These are phyloP conservation scores for Cryptococcus maquisensis DNA, from an alignment of 1,284 basidiomycete genomes.

Conservation along the genomic window DNA sequence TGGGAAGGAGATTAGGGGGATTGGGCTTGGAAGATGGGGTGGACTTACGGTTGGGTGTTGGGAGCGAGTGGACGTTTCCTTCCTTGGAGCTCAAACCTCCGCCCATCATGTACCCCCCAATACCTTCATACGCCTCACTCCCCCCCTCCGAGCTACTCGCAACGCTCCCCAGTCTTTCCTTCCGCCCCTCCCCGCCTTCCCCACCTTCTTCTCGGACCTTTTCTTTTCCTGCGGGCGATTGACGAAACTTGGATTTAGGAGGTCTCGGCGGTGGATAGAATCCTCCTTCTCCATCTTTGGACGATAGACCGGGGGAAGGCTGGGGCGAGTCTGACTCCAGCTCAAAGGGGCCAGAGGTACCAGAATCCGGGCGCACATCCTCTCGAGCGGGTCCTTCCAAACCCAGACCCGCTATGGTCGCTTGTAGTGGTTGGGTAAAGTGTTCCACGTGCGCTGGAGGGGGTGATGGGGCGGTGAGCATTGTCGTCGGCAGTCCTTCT, in stretches of 20 bases:
- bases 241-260: neutral
- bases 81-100: neutral
- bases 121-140: constrained; percentile 29
- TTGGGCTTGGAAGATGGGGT: neutral
- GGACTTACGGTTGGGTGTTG: neutral
- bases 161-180: neutral
- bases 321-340: constrained; percentile 23
- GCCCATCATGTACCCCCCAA: constrained; percentile 40
- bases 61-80: constrained; percentile 16
- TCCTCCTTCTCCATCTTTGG: neutral
- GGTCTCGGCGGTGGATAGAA: constrained; percentile 2
- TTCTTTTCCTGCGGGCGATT: neutral
- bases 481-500: constrained; percentile 9
- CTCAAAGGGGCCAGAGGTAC: constrained; percentile 33
- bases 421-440: neutral
- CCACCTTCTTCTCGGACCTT: no score
- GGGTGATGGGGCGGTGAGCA: constrained; percentile 24
- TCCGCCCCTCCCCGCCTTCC: neutral
- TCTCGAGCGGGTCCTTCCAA: no score
- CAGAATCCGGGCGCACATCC: no score
- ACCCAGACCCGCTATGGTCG: no score
- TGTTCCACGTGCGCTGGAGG: constrained; percentile 2
- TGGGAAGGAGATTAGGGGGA: neutral
- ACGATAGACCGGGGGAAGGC: constrained; percentile 6
- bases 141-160: constrained; percentile 26